Conservation (phyloP, 345 rosid genomes). For the Litchi chinensis region DNA sequence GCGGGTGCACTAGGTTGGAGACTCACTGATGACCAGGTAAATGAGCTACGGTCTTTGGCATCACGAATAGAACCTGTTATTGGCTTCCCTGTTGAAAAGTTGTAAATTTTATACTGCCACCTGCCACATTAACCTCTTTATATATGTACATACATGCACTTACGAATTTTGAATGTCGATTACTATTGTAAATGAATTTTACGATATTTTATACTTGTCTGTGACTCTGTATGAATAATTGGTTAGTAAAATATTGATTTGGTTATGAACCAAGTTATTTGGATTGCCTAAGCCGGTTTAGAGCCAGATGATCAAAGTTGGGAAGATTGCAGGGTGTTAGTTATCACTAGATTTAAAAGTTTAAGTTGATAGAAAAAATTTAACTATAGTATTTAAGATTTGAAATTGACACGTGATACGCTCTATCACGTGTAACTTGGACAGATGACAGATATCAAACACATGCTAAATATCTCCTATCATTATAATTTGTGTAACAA, state of each 20-base stretch:
- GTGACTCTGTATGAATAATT: too few species aligned
- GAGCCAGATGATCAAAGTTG: neutral
- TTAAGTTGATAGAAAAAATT: too few species aligned
- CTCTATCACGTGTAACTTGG: too few species aligned
- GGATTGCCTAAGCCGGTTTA: neutral
- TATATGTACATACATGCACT: neutral
- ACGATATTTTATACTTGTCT: neutral
- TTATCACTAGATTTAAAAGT: too few species aligned
- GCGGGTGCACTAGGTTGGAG: slow-evolving; percentile 91
- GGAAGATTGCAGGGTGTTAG: neutral
- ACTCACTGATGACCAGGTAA: slow-evolving; percentile 56
- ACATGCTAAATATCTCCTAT: too few species aligned
- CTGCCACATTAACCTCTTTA: neutral
- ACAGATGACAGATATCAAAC: too few species aligned
- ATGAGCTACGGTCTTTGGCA: slow-evolving; percentile 82
- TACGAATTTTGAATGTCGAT: neutral
- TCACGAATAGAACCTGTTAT: slow-evolving; percentile 51
- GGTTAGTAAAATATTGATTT: neutral
- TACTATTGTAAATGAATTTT: neutral
- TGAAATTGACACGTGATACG: too few species aligned
- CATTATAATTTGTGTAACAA: too few species aligned
- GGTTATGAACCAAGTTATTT: neutral
- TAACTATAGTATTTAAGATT: too few species aligned
- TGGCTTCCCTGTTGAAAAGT: slow-evolving; percentile 80
- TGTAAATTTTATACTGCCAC: slow-evolving; percentile 25